Percentiles rank a stretch among this genome's conserved stretches.
These are phyloP conservation scores for Coelastrella sp. DNA, from an alignment of 139 green algal species.

Conservation along the genomic window DNA sequence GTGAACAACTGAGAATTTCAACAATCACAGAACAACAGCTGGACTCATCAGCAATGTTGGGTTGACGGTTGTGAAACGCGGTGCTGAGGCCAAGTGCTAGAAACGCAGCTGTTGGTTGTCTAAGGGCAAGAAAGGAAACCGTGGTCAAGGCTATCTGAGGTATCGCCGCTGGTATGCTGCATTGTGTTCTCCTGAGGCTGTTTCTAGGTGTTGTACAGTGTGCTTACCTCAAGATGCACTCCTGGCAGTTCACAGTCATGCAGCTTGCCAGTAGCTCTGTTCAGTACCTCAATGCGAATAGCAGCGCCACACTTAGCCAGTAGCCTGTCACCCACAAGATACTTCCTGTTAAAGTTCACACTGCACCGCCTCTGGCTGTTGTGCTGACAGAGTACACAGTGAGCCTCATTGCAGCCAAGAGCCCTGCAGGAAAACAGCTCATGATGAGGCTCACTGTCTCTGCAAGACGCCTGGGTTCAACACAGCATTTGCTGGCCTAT, in stretches of 20 bases:
- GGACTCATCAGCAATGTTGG: background rate
- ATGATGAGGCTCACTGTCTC: background rate
- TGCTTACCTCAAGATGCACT: conserved; percentile 74
- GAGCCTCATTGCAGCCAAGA: conserved; percentile 85
- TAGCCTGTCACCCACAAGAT: conserved; percentile 89
- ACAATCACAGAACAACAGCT: background rate
- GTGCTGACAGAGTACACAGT: conserved; percentile 91
- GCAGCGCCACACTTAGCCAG: conserved; percentile 78
- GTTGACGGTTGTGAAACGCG: too few species aligned
- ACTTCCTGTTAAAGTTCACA: conserved; percentile 80
- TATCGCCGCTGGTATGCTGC: background rate
- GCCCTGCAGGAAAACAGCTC: conserved; percentile 57
- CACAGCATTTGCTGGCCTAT: background rate
- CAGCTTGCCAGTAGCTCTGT: conserved; percentile 74
- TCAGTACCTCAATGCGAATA: conserved; percentile 90
- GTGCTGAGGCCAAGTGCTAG: too few species aligned
- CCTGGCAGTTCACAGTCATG: conserved; percentile 77
- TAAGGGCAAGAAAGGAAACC: too few species aligned
- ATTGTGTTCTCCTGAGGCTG: background rate
- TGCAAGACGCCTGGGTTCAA: background rate
- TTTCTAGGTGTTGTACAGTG: background rate
- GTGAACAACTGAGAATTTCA: conserved; percentile 74
- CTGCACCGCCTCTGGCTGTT: conserved; percentile 85
- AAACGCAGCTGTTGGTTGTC: too few species aligned
- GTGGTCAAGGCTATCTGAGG: too few species aligned